Conservation (phyloP, 305 asterid species). For the Rubia peregrina region DNA sequence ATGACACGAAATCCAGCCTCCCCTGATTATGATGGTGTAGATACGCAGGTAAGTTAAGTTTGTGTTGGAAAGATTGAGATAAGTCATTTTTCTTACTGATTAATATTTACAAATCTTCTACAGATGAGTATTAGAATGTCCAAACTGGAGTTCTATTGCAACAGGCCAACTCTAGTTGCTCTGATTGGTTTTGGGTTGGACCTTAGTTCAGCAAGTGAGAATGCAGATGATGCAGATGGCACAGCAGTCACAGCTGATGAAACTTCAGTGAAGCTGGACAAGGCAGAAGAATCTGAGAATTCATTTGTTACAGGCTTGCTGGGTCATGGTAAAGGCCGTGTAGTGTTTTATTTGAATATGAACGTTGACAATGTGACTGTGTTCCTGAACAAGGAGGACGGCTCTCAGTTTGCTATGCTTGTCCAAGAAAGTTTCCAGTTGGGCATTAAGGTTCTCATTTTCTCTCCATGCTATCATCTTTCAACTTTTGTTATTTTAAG, state of each 20-base stretch:
- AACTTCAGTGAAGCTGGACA: conserved; percentile 43
- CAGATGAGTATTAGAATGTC: conserved; percentile 98
- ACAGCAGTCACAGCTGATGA: conserved; percentile 34
- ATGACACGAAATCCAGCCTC: conserved; percentile 62
- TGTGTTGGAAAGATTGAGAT: conserved; percentile 6
- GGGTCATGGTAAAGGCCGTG: conserved; percentile 87
- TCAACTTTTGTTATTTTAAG: background rate
- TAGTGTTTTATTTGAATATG: conserved; percentile 84
- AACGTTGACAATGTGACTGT: conserved; percentile 84
- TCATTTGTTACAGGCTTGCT: conserved; percentile 68
- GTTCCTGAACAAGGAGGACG: conserved; percentile 91
- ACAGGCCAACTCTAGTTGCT: conserved; percentile 94
- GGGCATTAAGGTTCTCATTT: conserved; percentile 66
- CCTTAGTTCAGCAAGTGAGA: conserved; percentile 45
- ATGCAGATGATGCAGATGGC: conserved; percentile 22
- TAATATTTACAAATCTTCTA: conserved; percentile 6
- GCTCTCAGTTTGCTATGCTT: conserved; percentile 91
- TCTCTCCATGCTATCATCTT: background rate
- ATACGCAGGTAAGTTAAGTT: conserved; percentile 69
- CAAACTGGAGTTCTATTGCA: conserved; percentile 89
- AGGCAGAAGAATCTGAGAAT: conserved; percentile 58
- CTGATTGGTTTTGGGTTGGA: conserved; percentile 76
- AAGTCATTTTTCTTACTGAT: conserved; percentile 21
- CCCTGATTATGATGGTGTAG: conserved; percentile 83
- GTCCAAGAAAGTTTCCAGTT: conserved; percentile 91